Conservation (phyloP, 2,329 filamentous ascomycete genomes). For the Epichloe sibirici region DNA sequence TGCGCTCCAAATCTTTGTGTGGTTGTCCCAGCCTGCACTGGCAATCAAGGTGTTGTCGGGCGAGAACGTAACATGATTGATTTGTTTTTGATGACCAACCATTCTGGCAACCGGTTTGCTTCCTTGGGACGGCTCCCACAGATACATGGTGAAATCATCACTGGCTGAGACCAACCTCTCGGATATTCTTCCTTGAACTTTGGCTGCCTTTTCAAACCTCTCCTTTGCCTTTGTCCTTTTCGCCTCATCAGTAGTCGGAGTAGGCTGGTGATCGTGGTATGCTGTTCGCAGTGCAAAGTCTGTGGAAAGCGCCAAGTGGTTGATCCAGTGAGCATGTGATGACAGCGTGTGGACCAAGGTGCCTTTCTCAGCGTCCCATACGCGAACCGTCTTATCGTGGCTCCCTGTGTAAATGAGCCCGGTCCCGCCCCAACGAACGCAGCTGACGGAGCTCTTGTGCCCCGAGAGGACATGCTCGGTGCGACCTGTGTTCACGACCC, state of each 20-base stretch:
- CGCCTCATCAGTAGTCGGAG: constrained; percentile 56
- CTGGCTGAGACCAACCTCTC: constrained; percentile 83
- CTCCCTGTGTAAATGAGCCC: constrained; percentile 74
- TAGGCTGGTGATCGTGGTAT: constrained; percentile 69
- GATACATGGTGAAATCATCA: constrained; percentile 92
- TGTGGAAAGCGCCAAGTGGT: constrained; percentile 85
- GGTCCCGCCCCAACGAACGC: constrained; percentile 89
- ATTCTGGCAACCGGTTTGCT: constrained; percentile 80
- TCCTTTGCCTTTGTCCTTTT: constrained; percentile 65
- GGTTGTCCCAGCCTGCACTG: constrained; percentile 85
- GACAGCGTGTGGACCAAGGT: constrained; percentile 68
- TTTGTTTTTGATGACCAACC: constrained; percentile 90
- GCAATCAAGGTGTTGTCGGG: constrained; percentile 82
- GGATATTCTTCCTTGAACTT: constrained; percentile 59
- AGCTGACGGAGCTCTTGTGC: constrained; percentile 80
- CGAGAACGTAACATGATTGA: constrained; percentile 91
- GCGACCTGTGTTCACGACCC: constrained; percentile 66
- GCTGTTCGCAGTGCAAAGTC: constrained; percentile 80
- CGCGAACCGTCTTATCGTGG: constrained; percentile 83
- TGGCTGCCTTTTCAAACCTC: constrained; percentile 77
- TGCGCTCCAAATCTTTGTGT: constrained; percentile 84
- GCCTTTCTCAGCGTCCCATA: constrained; percentile 75
- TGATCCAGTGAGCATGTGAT: constrained; percentile 87
- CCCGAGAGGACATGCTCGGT: constrained; percentile 77
- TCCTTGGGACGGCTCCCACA: constrained; percentile 73